Evolutionary conservation across 352 stramenopile genomes (phyloP), one percentile per base, ranked within the genome.

Genomic region (Globisporangium iwayamae): DNA sequence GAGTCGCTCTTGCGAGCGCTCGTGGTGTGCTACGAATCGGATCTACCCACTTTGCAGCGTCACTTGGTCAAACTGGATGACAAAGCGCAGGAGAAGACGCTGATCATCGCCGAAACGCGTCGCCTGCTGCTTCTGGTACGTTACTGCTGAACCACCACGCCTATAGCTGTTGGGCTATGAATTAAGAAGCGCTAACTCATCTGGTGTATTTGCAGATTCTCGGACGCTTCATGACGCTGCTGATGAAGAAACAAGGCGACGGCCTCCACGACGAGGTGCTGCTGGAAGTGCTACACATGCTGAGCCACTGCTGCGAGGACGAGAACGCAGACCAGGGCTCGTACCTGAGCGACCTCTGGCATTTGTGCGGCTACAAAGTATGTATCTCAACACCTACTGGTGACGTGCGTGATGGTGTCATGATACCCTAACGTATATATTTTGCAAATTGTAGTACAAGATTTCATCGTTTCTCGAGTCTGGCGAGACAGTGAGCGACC

Each of bases 261-360:
- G 7, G 48, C 3, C 20, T 62, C 48, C 30, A 63, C n/a, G 66
- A 72, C 1, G 83, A 93, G 43, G 63, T 72, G 20, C 50, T 92
- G 30, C 56, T 93, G 43, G 75, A 74, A 36, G 78, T 85, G 36
- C 60, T 94, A 6, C 80, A 94, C 60, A 67, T 74, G 55, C 58
- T 93, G 5, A 86, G 79, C 22, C 80, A 89, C 62, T 76, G 79
- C 51, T 81, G 72, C 8, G 62, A 81, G 38, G 71, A 84, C 4
- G 66, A 87, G 3, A 67, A 74, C 2, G 65, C 69, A 0, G 83
- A 94, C 59, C 73, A 83, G 38, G 85, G 83, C 14, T 89, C 83
- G 61, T 87, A 80, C 41, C 34, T 94, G 51, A 91, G 81, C 41
- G 85, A 94, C 64, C 58, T 92, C 25, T 91, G 81, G 81, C 67